Evolutionary conservation across 345 rosid genomes (phyloP), one percentile per base, ranked within the genome.

Genomic region (Citrus medica): DNA sequence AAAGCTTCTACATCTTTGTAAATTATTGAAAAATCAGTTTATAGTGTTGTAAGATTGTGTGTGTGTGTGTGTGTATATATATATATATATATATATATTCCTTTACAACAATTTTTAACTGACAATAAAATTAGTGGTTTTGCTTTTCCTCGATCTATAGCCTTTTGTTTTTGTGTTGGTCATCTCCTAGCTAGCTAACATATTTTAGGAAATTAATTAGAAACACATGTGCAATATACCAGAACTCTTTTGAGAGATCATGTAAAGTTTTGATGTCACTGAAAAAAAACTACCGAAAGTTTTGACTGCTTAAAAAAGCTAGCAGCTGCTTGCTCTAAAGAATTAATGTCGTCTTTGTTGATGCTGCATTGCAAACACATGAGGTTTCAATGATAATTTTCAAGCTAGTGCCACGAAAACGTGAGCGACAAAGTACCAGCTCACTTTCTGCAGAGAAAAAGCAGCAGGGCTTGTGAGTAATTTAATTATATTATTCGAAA

Each of bases 261-360:
- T 55, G 21, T 76, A 71, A 81, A 76, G 80, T 71, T 67, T 77
- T 66, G 56, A 81, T 71, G 80, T 72, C 74, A 67, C 42, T 62
- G 71, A 33, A 60, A 24, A 42, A 73, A 73, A 56, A 37, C 71
- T 64, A 17, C 37, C 7, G 73, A 71, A 62, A 61, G 27, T 56
- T 74, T 76, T 67, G 73, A 67, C 79, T 55, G 48, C 22, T 73
- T 74, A 17, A 37, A 38, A 37, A 62, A 62, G 58, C 55, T 19
- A 38, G 59, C 42, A 19, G 58, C 33, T 6, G 7, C 14, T 7
- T 33, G 24, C 19, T 22, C 61, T 48, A 37, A 40, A 16, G 38
- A 74, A 61, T 24, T 73, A 22, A 6, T 5, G 2, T 24, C 14
- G 13, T 42, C 56, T 27, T 69, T 69, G 59, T 7, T 42, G 21